Conservation (phyloP, 345 rosid genomes). For the Durio zibethinus region DNA sequence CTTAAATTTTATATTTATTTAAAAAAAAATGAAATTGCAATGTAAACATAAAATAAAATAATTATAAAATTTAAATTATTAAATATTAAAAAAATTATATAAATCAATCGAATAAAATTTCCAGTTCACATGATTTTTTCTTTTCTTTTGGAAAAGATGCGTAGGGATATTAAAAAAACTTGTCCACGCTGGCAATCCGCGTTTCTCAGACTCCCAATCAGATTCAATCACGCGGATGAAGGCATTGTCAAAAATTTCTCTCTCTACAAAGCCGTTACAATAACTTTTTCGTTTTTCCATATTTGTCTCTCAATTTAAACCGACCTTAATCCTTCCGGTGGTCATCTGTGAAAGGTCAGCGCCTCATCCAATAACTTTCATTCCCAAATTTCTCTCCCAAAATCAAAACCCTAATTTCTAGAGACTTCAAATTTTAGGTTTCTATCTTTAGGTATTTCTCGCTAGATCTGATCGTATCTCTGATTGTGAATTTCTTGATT, state of each 20-base stretch:
- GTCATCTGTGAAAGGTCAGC: neutral
- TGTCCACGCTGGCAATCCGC: neutral
- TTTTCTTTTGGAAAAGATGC: no score
- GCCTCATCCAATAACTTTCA: neutral
- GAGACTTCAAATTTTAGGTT: neutral
- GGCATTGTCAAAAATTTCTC: neutral
- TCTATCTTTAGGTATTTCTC: no score
- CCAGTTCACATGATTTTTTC: no score
- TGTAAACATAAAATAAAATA: no score
- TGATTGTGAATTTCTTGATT: neutral
- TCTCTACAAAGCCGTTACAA: neutral
- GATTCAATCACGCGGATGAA: neutral
- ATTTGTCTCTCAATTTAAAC: neutral
- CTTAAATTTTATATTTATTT: no score
- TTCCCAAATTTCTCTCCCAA: neutral
- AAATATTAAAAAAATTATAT: no score
- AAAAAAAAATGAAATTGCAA: no score
- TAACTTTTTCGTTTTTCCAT: neutral
- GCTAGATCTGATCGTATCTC: neutral
- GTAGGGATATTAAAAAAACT: no score
- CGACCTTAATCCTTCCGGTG: neutral
- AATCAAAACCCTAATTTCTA: neutral
- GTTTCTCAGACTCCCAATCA: neutral
- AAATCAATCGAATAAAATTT: no score
- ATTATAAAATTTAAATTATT: no score